Conservation (phyloP, 2,329 filamentous ascomycete genomes). For the Lecanicillium sp. region DNA sequence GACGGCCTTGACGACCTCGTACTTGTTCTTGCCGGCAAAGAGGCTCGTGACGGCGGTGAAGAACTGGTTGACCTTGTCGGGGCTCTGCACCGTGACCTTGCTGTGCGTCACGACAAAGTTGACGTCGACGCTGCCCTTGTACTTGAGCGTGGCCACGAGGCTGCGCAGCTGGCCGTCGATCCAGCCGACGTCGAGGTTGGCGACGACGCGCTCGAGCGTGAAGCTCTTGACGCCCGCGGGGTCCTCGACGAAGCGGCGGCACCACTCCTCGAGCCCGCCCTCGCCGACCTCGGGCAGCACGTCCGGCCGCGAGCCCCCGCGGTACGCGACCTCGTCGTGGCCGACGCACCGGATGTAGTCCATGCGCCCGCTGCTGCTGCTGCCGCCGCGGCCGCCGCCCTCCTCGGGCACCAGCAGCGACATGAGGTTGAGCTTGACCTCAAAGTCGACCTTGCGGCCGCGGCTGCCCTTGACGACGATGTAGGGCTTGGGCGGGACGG, state of each 20-base stretch:
- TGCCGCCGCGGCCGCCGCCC: slow-evolving; percentile 40
- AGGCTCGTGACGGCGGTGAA: slow-evolving; percentile 46
- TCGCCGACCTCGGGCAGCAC: slow-evolving; percentile 38
- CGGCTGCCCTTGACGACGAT: slow-evolving; percentile 44
- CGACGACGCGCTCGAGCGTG: slow-evolving; percentile 44
- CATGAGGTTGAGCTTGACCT: slow-evolving; percentile 50
- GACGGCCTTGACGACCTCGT: slow-evolving; percentile 49
- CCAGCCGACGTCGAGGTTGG: slow-evolving; percentile 50
- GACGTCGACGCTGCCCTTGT: slow-evolving; percentile 44
- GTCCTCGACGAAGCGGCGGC: slow-evolving; percentile 41
- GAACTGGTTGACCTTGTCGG: slow-evolving; percentile 48
- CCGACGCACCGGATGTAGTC: slow-evolving; percentile 49
- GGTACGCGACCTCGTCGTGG: slow-evolving; percentile 42
- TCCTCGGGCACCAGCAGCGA: slow-evolving; percentile 44
- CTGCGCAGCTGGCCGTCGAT: slow-evolving; percentile 49
- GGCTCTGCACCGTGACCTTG: slow-evolving; percentile 43
- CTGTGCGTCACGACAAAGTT: slow-evolving; percentile 45
- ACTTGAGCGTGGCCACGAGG: slow-evolving; percentile 43
- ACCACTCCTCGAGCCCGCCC: slow-evolving; percentile 44
- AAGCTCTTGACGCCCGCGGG: slow-evolving; percentile 41
- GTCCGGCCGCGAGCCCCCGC: slow-evolving; percentile 39
- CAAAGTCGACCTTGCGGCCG: slow-evolving; percentile 42
- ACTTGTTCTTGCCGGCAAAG: slow-evolving; percentile 47
- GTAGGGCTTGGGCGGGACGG: slow-evolving; percentile 49
- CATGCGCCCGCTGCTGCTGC: slow-evolving; percentile 39